Conservation (phyloP, 2,329 filamentous ascomycete genomes). For the Phialemoniopsis sp. region DNA sequence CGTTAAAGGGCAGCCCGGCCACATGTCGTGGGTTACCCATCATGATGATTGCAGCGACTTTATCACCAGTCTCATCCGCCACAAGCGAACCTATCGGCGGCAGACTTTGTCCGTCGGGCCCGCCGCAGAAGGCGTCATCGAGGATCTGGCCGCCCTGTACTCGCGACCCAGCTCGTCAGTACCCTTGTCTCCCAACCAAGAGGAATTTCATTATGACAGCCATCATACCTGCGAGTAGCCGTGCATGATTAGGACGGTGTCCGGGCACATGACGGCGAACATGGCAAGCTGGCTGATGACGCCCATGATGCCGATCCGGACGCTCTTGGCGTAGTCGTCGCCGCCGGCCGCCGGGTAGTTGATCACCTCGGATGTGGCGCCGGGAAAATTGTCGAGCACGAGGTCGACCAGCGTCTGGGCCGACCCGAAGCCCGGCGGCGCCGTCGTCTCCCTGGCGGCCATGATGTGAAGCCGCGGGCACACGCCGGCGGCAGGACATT, state of each 20-base stretch:
- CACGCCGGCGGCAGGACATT: neutral
- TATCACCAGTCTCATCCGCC: constrained; percentile 37
- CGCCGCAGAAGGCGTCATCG: constrained; percentile 55
- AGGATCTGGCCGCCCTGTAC: constrained; percentile 55
- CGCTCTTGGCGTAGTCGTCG: constrained; percentile 46
- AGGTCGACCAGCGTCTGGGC: constrained; percentile 36
- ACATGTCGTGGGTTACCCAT: constrained; percentile 56
- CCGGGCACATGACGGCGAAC: constrained; percentile 49
- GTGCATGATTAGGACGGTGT: constrained; percentile 50
- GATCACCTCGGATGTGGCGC: constrained; percentile 41
- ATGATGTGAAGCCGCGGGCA: constrained; percentile 44
- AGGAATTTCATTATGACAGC: too few relatives aligned
- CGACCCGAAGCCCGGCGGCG: constrained; percentile 38
- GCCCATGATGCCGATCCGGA: constrained; percentile 45
- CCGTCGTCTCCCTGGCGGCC: constrained; percentile 45
- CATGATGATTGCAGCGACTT: constrained; percentile 54
- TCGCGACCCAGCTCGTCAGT: neutral
- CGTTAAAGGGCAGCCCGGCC: constrained; percentile 47
- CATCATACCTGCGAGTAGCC: constrained; percentile 59
- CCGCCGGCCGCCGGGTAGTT: constrained; percentile 52
- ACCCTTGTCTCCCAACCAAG: neutral
- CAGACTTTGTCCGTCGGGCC: constrained; percentile 44
- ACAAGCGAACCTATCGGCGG: constrained; percentile 34
- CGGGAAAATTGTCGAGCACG: constrained; percentile 32
- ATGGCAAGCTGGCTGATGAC: constrained; percentile 39